phyloP scores from a whole-genome alignment of 345 rosid species.

The Eucalyptus melliodora region DNA sequence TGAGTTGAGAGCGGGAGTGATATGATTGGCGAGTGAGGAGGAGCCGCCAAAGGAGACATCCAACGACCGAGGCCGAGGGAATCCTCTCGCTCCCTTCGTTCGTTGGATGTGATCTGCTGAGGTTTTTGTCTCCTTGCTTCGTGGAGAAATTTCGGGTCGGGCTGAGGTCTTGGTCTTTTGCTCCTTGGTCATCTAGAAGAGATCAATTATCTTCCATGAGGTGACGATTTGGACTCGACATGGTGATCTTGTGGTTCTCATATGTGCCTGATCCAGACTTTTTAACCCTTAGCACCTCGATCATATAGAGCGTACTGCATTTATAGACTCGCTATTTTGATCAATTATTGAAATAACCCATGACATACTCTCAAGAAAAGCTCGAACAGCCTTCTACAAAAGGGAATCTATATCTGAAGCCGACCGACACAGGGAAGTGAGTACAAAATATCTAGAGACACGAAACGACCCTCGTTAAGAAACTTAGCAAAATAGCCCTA shows the following conservation, averaged over 20 bases:
- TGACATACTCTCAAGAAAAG: no score
- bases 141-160: background rate
- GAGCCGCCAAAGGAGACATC: background rate
- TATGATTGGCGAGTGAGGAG: background rate
- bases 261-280: background rate
- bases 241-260: background rate
- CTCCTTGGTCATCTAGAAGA: background rate
- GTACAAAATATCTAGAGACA: rapidly evolving
- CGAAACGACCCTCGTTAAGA: background rate
- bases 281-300: rapidly evolving
- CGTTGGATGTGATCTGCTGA: background rate
- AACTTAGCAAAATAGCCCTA: background rate
- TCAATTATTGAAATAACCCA: rapidly evolving
- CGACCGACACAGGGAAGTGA: background rate
- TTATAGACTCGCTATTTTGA: rapidly evolving
- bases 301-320: rapidly evolving
- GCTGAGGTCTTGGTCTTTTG: background rate
- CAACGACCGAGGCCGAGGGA: background rate
- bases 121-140: background rate
- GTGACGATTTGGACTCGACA: background rate
- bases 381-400: background rate
- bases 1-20: background rate
- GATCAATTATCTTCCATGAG: background rate
- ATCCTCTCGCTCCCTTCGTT: background rate
- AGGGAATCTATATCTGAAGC: background rate